These are phyloP conservation scores for Pichia ethanolica DNA, from an alignment of 805 yeast genomes.

Conservation along the genomic window DNA sequence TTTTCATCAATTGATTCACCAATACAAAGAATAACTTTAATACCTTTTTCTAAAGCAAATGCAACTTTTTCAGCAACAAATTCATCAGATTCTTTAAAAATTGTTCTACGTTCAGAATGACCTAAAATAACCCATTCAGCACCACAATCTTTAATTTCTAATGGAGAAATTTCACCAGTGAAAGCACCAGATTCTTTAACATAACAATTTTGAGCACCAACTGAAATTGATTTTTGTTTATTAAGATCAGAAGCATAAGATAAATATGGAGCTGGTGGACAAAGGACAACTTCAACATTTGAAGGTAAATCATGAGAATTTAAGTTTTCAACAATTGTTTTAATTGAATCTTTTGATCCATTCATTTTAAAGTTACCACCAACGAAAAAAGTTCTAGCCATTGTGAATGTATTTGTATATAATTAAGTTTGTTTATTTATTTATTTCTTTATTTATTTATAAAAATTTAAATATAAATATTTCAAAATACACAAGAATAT, in stretches of 20 bases:
- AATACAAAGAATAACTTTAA: slow-evolving; percentile 89
- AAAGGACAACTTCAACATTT: slow-evolving; percentile 85
- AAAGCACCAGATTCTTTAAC: slow-evolving; percentile 88
- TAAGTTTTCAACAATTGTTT: slow-evolving; percentile 73
- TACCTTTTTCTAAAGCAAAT: slow-evolving; percentile 84
- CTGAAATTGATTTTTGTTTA: slow-evolving; percentile 63
- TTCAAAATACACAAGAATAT: no score
- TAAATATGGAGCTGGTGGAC: slow-evolving; percentile 94
- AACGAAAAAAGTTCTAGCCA: slow-evolving; percentile 62
- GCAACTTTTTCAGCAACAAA: slow-evolving; percentile 89
- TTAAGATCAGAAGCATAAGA: slow-evolving; percentile 62
- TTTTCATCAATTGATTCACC: slow-evolving; percentile 97
- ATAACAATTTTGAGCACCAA: slow-evolving; percentile 90
- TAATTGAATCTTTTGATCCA: slow-evolving; percentile 84
- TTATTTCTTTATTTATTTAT: neutral
- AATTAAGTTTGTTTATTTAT: neutral
- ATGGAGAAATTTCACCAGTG: slow-evolving; percentile 95
- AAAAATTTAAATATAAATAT: no score
- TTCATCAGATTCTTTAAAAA: slow-evolving; percentile 85
- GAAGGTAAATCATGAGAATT: slow-evolving; percentile 70
- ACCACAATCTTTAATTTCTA: slow-evolving; percentile 82
- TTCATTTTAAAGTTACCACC: slow-evolving; percentile 99
- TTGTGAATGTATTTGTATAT: neutral
- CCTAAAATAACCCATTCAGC: slow-evolving; percentile 94
- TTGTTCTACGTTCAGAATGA: slow-evolving; percentile 97